phyloP scores from a whole-genome alignment of 2,329 filamentous ascomycete species.

The Zalaria obscura region DNA sequence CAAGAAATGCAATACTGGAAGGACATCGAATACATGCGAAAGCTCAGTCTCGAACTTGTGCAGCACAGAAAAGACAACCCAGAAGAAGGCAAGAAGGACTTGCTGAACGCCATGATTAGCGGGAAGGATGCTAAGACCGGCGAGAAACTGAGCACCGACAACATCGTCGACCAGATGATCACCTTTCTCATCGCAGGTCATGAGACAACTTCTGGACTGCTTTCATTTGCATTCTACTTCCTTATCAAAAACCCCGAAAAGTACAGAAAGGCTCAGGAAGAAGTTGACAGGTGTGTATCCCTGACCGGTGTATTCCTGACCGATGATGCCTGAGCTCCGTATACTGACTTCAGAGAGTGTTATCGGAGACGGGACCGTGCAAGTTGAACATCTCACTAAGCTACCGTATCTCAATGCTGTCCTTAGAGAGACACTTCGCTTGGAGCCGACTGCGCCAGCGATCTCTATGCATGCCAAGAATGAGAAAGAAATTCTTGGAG shows the following conservation, averaged over 20 bases:
- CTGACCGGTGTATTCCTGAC: no score
- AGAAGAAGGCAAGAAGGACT: conserved; percentile 43
- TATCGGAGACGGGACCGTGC: conserved; percentile 43
- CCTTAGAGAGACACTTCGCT: conserved; percentile 51
- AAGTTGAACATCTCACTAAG: conserved; percentile 46
- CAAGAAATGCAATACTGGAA: conserved; percentile 33
- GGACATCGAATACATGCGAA: conserved; percentile 42
- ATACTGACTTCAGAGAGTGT: conserved; percentile 34
- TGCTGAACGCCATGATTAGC: conserved; percentile 56
- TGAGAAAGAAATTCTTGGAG: conserved; percentile 37
- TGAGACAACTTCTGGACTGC: conserved; percentile 54
- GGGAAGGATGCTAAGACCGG: conserved; percentile 55
- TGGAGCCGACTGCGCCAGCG: conserved; percentile 42
- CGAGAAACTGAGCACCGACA: conserved; percentile 45
- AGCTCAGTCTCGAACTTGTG: conserved; percentile 46
- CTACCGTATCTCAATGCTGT: conserved; percentile 53
- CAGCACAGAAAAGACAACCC: conserved; percentile 42
- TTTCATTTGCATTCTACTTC: conserved; percentile 52
- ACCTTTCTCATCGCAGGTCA: conserved; percentile 59
- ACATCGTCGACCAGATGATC: conserved; percentile 51
- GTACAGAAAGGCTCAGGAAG: conserved; percentile 47
- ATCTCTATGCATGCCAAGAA: conserved; percentile 42
- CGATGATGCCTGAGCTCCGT: no score
- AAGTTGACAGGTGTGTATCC: conserved; percentile 29
- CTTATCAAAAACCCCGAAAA: conserved; percentile 48